phyloP scores from a whole-genome alignment of 306 rosid genomes.

The Vachellia pachyceras region DNA sequence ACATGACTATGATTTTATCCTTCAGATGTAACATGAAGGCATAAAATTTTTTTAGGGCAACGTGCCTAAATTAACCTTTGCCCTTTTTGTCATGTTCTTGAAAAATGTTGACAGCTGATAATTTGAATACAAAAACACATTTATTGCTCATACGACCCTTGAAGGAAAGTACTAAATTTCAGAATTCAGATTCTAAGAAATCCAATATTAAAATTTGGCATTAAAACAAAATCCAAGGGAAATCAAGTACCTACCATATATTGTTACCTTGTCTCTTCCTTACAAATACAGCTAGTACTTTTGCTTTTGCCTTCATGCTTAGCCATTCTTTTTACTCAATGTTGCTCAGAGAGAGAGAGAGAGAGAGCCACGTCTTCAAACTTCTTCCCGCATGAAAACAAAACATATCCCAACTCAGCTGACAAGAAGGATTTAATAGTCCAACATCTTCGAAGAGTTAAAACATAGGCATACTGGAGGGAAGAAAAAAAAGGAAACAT shows the following conservation, averaged over 20 bases:
- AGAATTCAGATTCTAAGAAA: neutral
- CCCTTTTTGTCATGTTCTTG: too few species aligned
- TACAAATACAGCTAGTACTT: neutral
- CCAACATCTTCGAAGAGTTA: too few species aligned
- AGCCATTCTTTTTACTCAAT: neutral
- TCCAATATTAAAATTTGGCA: neutral
- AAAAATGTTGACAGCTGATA: neutral
- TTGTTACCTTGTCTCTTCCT: neutral
- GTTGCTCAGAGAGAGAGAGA: neutral
- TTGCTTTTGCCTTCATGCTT: neutral
- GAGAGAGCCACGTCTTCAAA: too few species aligned
- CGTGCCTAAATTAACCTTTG: too few species aligned
- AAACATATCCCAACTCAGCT: too few species aligned
- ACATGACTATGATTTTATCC: too few species aligned
- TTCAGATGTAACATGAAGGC: too few species aligned
- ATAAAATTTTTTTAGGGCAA: too few species aligned
- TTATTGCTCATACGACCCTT: neutral
- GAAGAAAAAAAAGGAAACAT: too few species aligned
- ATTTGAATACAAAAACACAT: neutral
- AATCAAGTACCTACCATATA: neutral
- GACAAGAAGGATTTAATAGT: too few species aligned
- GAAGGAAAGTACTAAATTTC: neutral
- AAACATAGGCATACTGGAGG: too few species aligned
- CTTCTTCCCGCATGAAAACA: too few species aligned
- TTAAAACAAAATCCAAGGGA: neutral